Evolutionary conservation across 345 rosid genomes (phyloP).

Genomic region (Ricinus communis): DNA sequence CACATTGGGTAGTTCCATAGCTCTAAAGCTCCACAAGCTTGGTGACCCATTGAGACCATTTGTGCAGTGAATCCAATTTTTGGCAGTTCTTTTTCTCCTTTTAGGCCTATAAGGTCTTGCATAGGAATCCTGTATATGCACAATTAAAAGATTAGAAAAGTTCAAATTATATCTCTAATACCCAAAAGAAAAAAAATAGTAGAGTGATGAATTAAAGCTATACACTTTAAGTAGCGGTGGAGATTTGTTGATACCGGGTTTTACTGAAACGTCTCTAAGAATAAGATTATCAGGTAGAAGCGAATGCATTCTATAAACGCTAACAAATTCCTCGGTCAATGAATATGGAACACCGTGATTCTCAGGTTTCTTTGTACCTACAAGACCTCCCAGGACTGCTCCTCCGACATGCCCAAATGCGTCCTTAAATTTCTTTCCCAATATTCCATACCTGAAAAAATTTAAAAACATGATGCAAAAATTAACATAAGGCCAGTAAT

Average conservation of each 20-base stretch:
- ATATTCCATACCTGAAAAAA: constrained; percentile 45
- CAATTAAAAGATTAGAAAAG: not conserved
- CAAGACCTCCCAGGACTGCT: constrained; percentile 43
- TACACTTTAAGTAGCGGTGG: constrained; percentile 28
- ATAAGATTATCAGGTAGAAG: constrained; percentile 49
- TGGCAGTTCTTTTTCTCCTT: constrained; percentile 40
- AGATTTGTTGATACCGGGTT: constrained; percentile 40
- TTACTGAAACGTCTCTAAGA: constrained; percentile 33
- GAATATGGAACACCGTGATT: constrained; percentile 66
- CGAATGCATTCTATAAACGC: constrained; percentile 60
- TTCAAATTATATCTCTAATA: too few species aligned
- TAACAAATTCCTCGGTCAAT: constrained; percentile 59
- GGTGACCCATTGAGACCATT: constrained; percentile 72
- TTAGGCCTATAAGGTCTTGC: constrained; percentile 35
- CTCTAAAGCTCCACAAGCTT: constrained; percentile 54
- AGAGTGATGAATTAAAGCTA: too few species aligned
- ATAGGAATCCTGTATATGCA: constrained; percentile 32
- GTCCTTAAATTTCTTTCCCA: constrained; percentile 65
- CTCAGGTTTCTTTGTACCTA: constrained; percentile 44
- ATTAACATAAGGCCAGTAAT: too few species aligned
- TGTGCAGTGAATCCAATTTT: constrained; percentile 42
- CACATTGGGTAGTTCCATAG: constrained; percentile 61
- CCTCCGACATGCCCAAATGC: constrained; percentile 51
- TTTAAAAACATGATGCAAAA: too few species aligned
- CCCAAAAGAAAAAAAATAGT: too few species aligned